phyloP scores from a whole-genome alignment of 2,329 filamentous ascomycete species.

The Pseudogymnoascus sp. region DNA sequence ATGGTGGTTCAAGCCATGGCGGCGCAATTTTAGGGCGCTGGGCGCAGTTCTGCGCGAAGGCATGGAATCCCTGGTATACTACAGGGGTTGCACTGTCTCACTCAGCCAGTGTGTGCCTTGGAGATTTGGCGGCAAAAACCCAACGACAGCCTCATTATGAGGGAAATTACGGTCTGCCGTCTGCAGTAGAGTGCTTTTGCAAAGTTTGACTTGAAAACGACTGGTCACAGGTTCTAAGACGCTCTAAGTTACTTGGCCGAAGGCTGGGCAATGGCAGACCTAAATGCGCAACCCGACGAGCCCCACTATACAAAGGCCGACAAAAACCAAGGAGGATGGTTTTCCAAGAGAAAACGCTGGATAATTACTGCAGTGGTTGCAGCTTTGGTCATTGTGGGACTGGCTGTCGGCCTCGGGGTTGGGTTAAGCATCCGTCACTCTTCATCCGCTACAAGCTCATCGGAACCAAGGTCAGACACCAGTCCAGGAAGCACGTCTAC shows the following conservation, averaged over 20 bases:
- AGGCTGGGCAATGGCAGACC: not conserved
- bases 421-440: not conserved
- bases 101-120: not conserved
- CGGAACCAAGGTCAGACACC: not conserved
- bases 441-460: not conserved
- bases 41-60: not conserved
- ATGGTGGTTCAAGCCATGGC: not conserved
- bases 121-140: not conserved
- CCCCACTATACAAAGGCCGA: not conserved
- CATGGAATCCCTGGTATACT: not conserved
- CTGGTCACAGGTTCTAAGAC: not conserved
- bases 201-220: not conserved
- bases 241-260: not conserved
- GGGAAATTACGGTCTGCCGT: not conserved
- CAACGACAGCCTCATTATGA: not conserved
- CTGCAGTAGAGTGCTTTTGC: not conserved
- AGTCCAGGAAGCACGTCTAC: not conserved
- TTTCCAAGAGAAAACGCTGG: not conserved
- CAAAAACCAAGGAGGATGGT: not conserved
- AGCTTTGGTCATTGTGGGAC: not conserved
- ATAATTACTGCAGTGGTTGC: not conserved
- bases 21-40: not conserved
- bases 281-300: not conserved
- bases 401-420: not conserved
- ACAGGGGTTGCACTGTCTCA: not conserved